Evolutionary conservation across 2,329 filamentous ascomycete genomes (phyloP), one percentile per base, ranked within the genome.

Genomic region (Fusarium floridanum): DNA sequence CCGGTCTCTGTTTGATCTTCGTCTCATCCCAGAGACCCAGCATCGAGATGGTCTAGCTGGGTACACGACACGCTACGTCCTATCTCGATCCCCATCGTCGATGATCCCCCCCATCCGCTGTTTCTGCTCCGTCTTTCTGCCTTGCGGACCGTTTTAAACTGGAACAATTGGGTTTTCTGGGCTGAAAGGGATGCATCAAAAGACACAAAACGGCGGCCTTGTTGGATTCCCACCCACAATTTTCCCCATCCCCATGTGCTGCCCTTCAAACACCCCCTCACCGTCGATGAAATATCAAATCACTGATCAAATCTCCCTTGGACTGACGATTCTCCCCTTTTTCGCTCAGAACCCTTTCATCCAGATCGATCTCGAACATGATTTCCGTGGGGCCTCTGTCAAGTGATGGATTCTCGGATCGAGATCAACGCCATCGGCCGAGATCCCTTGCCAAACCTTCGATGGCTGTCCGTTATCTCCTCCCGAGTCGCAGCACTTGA

Each of bases 121-220:
- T 17, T 29, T 53, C 17, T 63, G 32, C 62, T 71, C 67, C 72
- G 61, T 66, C 34, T 72, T 20, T 59, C 60, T 43, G 61, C 22
- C 36, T 11, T 10, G 20, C 20, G 12, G 36, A 67, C 76, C 76
- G 76, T 78, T 78, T 78, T 70, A 75, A 76, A 78, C 76, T 72
- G 76, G 55, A 6, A 43, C 17, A 32, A 50, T 45, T 39, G 53
- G 34, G 24, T 36, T 61, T 59, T 3, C 36, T 66, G 34, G 45
- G 34, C 32, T 61, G 29, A 53, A 57, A 36, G 27, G 57, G 14
- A 67, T 36, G 39, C 64, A 63, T 68, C 29, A 27, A 61, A 53
- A 32, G 66, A 70, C 72, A 70, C 48, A 73, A 74, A 74, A 74
- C 72, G 68, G 65, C 48, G 48, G 48, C 36, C 60, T 39, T 37